Conservation (phyloP, 257 asterid genomes). For the Nicotiana paniculata region DNA sequence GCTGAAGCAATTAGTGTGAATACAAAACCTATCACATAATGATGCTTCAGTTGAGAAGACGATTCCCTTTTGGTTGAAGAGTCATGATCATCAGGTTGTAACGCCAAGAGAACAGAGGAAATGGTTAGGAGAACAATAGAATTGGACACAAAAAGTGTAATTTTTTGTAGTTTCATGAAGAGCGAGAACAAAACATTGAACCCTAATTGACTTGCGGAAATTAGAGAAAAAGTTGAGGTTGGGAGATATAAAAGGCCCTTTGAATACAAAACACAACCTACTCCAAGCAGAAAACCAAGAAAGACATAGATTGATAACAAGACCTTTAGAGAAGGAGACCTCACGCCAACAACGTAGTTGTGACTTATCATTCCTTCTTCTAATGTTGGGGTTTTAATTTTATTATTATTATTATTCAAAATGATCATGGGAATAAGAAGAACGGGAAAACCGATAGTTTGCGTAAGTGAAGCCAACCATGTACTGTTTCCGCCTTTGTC, state of each 20-base stretch:
- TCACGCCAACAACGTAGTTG: neutral
- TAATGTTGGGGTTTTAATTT: too few relatives aligned
- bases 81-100: slow-evolving; percentile 14
- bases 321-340: neutral
- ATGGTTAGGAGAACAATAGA: slow-evolving; percentile 34
- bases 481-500: slow-evolving; percentile 33
- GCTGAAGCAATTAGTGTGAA: slow-evolving; percentile 32
- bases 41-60: neutral
- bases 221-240: slow-evolving; percentile 31
- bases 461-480: slow-evolving; percentile 26
- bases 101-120: slow-evolving; percentile 21
- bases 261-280: slow-evolving; percentile 14
- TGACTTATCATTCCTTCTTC: neutral
- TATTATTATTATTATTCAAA: slow-evolving; percentile 1
- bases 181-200: slow-evolving; percentile 41
- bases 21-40: slow-evolving; percentile 22
- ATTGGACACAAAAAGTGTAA: slow-evolving; percentile 26
- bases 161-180: slow-evolving; percentile 30
- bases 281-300: slow-evolving; percentile 14
- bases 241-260: slow-evolving; percentile 36
- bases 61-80: neutral
- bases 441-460: slow-evolving; percentile 32
- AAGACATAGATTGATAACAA: neutral
- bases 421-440: slow-evolving; percentile 17
- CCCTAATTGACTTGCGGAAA: slow-evolving; percentile 35